Conservation (phyloP, 164 flowering plant species). For the Malania oleifera region DNA sequence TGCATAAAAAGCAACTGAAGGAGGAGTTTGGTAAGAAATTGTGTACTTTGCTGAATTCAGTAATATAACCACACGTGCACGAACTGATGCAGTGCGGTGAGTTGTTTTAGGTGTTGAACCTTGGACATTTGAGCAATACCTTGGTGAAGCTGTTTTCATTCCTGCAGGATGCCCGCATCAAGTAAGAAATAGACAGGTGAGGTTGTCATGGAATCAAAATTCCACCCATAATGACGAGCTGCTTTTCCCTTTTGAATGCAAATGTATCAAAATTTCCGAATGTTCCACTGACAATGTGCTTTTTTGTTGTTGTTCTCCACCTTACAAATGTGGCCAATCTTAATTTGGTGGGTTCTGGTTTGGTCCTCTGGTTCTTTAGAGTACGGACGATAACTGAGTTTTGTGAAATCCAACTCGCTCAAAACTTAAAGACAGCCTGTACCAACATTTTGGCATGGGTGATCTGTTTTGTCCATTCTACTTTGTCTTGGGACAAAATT, state of each 20-base stretch:
- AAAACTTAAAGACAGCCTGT: too few species aligned
- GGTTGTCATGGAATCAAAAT: neutral
- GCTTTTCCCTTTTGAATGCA: neutral
- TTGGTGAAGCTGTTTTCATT: conserved; percentile 81
- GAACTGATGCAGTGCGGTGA: neutral
- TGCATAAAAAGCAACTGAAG: conserved; percentile 67
- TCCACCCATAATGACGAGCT: neutral
- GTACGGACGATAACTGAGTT: too few species aligned
- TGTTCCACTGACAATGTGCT: neutral
- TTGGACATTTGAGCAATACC: conserved; percentile 82
- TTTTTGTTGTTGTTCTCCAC: neutral
- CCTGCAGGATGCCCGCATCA: conserved; percentile 93
- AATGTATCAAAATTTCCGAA: neutral
- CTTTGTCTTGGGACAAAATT: too few species aligned
- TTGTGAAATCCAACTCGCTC: too few species aligned
- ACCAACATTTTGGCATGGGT: too few species aligned
- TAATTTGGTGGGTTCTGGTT: neutral
- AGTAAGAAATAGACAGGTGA: conserved; percentile 75
- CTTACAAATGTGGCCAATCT: neutral
- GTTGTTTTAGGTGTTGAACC: conserved; percentile 57
- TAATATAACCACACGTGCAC: neutral
- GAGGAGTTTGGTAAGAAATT: conserved; percentile 59
- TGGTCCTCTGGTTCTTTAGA: too few species aligned
- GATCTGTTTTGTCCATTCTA: too few species aligned
- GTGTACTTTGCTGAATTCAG: neutral